Evolutionary conservation across 2,329 filamentous ascomycete genomes (phyloP).

Genomic region (Aspergillus aculeatus): DNA sequence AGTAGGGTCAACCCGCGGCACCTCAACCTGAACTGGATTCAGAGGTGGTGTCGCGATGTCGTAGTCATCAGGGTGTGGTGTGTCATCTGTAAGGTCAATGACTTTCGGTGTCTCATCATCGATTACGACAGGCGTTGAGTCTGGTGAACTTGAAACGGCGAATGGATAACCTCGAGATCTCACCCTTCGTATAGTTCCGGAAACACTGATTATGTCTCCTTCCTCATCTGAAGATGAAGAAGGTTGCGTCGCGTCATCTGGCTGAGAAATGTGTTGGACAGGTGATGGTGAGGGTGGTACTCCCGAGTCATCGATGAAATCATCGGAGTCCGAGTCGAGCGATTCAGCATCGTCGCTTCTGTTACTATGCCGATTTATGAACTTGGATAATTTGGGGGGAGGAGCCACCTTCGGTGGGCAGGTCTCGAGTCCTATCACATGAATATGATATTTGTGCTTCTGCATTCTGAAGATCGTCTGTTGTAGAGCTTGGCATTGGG

Average conservation of each 20-base stretch:
- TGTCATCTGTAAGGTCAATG: conserved; percentile 37
- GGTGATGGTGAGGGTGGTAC: neutral
- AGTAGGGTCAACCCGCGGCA: conserved; percentile 7
- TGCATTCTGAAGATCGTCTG: conserved; percentile 61
- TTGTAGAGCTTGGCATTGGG: conserved; percentile 61
- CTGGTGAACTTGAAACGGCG: conserved; percentile 14
- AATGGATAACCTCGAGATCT: conserved; percentile 9
- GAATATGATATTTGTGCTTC: conserved; percentile 45
- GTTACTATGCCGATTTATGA: conserved; percentile 2
- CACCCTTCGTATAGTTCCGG: conserved; percentile 17
- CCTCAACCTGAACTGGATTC: conserved; percentile 25
- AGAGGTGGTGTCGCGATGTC: conserved; percentile 37
- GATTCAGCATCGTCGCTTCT: conserved; percentile 33
- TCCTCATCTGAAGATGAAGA: conserved; percentile 22
- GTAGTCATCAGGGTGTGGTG: conserved; percentile 13
- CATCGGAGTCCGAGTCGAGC: conserved; percentile 31
- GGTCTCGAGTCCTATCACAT: conserved; percentile 37
- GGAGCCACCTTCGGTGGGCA: conserved; percentile 29
- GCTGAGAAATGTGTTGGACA: neutral
- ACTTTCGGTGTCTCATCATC: conserved; percentile 14
- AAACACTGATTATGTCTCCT: conserved; percentile 25
- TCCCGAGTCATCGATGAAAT: conserved; percentile 32
- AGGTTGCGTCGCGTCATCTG: neutral
- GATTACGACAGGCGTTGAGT: conserved; percentile 6
- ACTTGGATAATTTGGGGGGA: conserved; percentile 13